Conservation (phyloP, 2,329 filamentous ascomycete genomes). For the Arthroderma sp. region DNA sequence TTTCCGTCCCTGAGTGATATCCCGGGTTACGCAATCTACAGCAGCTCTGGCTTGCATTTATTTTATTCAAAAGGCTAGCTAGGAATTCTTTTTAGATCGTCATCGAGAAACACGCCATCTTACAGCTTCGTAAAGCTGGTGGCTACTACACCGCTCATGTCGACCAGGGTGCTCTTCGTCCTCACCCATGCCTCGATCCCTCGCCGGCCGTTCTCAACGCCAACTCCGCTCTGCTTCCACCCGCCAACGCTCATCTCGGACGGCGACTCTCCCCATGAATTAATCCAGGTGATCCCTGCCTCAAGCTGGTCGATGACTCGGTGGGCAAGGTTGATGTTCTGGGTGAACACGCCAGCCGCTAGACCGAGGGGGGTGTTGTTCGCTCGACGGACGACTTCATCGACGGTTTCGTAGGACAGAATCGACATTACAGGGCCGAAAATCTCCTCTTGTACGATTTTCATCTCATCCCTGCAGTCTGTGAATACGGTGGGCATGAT, state of each 20-base stretch:
- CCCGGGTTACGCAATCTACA: no score
- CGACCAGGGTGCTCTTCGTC: slow-evolving; percentile 80
- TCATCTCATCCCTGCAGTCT: slow-evolving; percentile 72
- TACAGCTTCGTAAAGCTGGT: slow-evolving; percentile 64
- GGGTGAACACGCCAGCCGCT: slow-evolving; percentile 72
- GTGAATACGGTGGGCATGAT: slow-evolving; percentile 74
- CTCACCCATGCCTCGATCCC: slow-evolving; percentile 71
- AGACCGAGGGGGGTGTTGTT: slow-evolving; percentile 69
- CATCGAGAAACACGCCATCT: slow-evolving; percentile 11
- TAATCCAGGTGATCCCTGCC: slow-evolving; percentile 83
- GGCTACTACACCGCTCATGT: slow-evolving; percentile 59
- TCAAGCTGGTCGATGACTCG: slow-evolving; percentile 57
- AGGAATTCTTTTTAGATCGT: background rate
- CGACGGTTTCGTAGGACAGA: slow-evolving; percentile 57
- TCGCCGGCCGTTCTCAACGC: slow-evolving; percentile 71
- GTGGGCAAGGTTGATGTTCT: slow-evolving; percentile 62
- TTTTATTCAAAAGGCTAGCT: no score
- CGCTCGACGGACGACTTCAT: slow-evolving; percentile 59
- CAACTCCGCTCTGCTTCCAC: slow-evolving; percentile 82
- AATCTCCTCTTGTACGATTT: slow-evolving; percentile 69
- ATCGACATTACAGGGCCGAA: slow-evolving; percentile 82
- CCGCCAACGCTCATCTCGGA: slow-evolving; percentile 88
- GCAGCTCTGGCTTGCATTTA: no score
- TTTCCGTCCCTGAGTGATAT: background rate
- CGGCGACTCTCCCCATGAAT: slow-evolving; percentile 84